These are phyloP conservation scores for Pseudevernia furfuracea DNA, from an alignment of 495 filamentous ascomycete species.

Conservation along the genomic window DNA sequence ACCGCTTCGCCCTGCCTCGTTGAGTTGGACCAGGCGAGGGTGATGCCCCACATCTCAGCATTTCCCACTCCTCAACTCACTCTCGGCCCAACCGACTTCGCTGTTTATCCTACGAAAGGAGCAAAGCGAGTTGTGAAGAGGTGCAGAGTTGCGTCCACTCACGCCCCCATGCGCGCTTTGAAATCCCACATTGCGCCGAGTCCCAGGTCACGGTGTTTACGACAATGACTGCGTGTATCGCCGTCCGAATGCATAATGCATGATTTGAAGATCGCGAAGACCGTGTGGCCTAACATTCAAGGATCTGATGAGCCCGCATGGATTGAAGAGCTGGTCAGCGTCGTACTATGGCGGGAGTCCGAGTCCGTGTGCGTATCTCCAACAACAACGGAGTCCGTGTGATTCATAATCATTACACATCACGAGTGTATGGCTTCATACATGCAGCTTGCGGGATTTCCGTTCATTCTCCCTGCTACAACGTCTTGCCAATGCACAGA, in stretches of 20 bases:
- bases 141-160: background rate
- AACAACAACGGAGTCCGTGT: background rate
- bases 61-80: background rate
- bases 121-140: background rate
- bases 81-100: background rate
- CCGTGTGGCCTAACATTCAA: background rate
- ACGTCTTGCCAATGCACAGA: background rate
- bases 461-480: background rate
- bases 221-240: background rate
- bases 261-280: background rate
- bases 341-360: background rate
- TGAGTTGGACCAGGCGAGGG: background rate
- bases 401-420: constrained; percentile 5
- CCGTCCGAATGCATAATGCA: background rate
- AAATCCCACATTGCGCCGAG: background rate
- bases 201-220: background rate
- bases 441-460: background rate
- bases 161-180: background rate
- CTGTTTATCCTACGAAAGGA: background rate
- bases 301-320: background rate
- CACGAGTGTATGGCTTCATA: background rate
- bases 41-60: background rate
- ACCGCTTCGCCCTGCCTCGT: background rate
- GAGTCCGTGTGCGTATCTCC: background rate
- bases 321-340: background rate